Evolutionary conservation across 1,284 basidiomycete genomes (phyloP).

Genomic region (Rhodotorula sp.): DNA sequence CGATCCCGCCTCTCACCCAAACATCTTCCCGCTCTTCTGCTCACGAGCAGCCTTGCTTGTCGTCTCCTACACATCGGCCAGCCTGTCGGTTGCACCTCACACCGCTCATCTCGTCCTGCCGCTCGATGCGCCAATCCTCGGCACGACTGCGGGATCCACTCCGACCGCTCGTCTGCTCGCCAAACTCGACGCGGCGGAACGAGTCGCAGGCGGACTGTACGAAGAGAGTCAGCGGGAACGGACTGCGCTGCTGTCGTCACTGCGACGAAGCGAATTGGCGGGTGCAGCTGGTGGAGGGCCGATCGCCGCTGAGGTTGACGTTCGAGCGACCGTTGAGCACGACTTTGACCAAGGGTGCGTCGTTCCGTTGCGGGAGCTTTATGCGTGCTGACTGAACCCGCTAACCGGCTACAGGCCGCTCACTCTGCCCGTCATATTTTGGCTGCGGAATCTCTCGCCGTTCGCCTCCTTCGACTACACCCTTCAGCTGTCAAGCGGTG

Average conservation of each 20-base stretch:
- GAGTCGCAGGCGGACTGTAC: conserved; percentile 67
- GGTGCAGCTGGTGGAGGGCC: conserved; percentile 59
- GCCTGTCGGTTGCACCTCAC: neutral
- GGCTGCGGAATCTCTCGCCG: conserved; percentile 60
- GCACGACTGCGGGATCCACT: conserved; percentile 48
- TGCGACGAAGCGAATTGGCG: conserved; percentile 72
- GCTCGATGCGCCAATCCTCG: neutral
- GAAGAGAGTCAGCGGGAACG: conserved; percentile 78
- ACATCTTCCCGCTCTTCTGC: conserved; percentile 72
- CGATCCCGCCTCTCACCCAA: conserved; percentile 55
- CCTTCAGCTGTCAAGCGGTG: neutral
- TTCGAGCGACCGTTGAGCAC: conserved; percentile 55
- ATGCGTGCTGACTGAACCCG: neutral
- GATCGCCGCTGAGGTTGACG: conserved; percentile 59
- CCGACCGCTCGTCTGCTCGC: conserved; percentile 58
- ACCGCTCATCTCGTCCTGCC: conserved; percentile 49
- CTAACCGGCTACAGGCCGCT: conserved; percentile 57
- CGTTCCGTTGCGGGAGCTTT: neutral
- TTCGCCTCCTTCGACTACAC: conserved; percentile 13
- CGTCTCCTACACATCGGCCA: conserved; percentile 58
- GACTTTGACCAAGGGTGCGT: conserved; percentile 57
- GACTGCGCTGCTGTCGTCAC: conserved; percentile 62
- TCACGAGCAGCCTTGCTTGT: conserved; percentile 66
- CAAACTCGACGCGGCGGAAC: conserved; percentile 62
- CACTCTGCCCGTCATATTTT: conserved; percentile 59